Conservation (phyloP, 1,284 basidiomycete species). For the Schizophyllum amplum region DNA sequence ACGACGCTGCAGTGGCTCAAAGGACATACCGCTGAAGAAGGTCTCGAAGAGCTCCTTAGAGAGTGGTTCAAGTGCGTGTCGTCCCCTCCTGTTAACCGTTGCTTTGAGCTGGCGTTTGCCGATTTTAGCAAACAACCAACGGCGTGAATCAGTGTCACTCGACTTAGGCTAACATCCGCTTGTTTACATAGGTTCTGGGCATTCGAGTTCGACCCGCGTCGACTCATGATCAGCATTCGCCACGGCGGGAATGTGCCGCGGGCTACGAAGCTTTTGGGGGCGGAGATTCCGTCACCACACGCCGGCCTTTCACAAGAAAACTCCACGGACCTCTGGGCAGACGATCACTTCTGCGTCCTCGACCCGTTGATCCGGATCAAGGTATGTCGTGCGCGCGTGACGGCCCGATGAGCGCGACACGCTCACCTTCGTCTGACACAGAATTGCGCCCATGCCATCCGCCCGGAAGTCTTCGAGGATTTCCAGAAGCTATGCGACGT, state of each 20-base stretch:
- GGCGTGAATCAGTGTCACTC: conserved; percentile 24
- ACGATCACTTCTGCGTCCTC: conserved; percentile 21
- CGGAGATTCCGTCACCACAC: conserved; percentile 13
- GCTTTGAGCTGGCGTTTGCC: conserved; percentile 20
- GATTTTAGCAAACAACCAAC: conserved; percentile 36
- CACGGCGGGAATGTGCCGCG: conserved; percentile 28
- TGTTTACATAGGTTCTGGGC: conserved; percentile 35
- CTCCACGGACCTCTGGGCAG: conserved; percentile 8
- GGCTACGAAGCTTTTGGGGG: conserved; percentile 4
- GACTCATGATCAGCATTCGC: conserved; percentile 29
- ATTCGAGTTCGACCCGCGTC: conserved; percentile 25
- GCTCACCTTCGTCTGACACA: not conserved
- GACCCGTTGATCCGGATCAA: conserved; percentile 43
- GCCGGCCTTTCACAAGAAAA: no score
- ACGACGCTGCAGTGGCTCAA: conserved; percentile 9
- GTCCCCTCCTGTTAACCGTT: conserved; percentile 29
- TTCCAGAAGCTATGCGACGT: no score
- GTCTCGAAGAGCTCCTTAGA: conserved; percentile 28
- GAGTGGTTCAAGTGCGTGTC: conserved; percentile 18
- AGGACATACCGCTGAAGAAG: conserved; percentile 9
- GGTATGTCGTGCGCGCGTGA: conserved; percentile 20
- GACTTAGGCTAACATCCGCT: not conserved
- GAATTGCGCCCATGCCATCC: not conserved
- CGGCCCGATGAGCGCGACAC: not conserved
- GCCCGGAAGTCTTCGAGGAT: not conserved